Evolutionary conservation across 2,329 filamentous ascomycete species (phyloP).

Genomic region (Ophiostoma himal-ulmi): DNA sequence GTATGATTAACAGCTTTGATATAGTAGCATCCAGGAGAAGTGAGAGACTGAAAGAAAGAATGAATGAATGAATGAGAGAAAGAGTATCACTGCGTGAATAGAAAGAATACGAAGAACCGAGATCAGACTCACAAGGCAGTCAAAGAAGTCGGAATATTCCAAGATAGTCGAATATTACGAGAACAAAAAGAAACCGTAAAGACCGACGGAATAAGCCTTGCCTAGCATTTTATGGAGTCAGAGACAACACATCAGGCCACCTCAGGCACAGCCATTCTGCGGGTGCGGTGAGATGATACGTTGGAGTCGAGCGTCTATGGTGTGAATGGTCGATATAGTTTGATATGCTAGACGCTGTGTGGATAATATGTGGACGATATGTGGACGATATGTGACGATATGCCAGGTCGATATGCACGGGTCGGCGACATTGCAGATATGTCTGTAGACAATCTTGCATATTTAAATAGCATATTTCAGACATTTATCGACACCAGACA

Average conservation of each 20-base stretch:
- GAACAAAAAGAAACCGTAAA: not conserved
- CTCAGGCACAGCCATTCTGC: not conserved
- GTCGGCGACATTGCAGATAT: not conserved
- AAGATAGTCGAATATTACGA: too few relatives aligned
- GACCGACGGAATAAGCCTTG: not conserved
- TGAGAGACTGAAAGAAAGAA: too few relatives aligned
- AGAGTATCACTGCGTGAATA: not conserved
- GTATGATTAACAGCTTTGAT: too few relatives aligned
- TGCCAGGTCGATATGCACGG: not conserved
- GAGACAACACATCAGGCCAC: constrained; percentile 9
- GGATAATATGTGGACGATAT: too few relatives aligned
- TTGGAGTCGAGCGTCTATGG: not conserved
- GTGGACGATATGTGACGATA: not conserved
- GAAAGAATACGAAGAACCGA: not conserved
- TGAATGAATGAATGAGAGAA: too few relatives aligned
- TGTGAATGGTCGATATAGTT: too few relatives aligned
- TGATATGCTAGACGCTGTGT: too few relatives aligned
- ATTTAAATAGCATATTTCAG: too few relatives aligned
- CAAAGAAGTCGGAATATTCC: too few relatives aligned
- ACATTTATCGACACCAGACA: too few relatives aligned
- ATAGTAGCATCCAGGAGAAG: too few relatives aligned
- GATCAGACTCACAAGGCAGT: not conserved
- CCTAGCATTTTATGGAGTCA: not conserved
- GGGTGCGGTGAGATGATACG: not conserved
- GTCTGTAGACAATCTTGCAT: too few relatives aligned